Evolutionary conservation across 2,329 filamentous ascomycete genomes (phyloP).

Genomic region (Chaetomium globosum): DNA sequence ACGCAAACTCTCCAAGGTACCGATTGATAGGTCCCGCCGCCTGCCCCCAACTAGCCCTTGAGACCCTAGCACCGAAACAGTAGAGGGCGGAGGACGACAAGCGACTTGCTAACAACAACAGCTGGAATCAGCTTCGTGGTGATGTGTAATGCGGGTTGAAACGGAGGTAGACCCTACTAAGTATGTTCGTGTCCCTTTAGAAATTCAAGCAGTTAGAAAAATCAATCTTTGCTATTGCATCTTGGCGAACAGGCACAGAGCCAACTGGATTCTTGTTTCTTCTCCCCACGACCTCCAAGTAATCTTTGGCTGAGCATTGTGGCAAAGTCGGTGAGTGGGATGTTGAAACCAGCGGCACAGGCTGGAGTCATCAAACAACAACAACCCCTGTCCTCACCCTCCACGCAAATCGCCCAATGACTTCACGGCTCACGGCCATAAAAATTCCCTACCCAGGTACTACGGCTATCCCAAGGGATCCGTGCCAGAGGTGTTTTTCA

Average conservation of each 20-base stretch:
- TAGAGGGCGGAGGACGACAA: no score
- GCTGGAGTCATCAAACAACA: neutral
- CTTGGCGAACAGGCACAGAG: no score
- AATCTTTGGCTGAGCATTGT: neutral
- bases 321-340: neutral
- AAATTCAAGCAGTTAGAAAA: neutral
- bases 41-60: no score
- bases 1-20: no score
- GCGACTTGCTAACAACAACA: no score
- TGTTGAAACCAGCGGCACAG: slow-evolving; percentile 1
- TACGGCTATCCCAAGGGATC: neutral
- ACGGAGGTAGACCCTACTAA: neutral
- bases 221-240: neutral
- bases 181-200: neutral
- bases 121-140: no score
- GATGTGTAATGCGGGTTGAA: neutral
- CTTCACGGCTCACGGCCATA: neutral
- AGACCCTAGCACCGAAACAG: no score
- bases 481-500: neutral
- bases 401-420: neutral
- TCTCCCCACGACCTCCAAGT: neutral
- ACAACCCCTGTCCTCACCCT: no score
- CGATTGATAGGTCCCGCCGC: no score
- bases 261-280: no score
- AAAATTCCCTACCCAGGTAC: no score